Base-by-base conservation (phyloP, 2,329 filamentous ascomycete species). In the Penicillium sp. region DNA sequence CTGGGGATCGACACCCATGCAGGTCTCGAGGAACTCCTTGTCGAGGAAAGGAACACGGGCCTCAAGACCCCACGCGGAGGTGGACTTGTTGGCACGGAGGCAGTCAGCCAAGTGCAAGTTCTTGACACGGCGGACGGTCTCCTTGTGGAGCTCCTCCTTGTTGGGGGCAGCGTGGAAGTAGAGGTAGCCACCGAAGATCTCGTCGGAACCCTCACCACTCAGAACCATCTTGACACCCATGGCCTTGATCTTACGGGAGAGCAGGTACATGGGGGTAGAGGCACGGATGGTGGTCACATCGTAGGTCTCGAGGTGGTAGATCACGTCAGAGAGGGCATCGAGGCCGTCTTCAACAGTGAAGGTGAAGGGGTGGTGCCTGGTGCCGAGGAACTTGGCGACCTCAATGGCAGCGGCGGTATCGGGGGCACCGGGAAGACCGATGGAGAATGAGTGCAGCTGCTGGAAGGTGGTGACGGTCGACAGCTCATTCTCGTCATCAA, bases 181-280 rank as follows among this genome's bases (percentile, higher is more conserved):
- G 21, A 99, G 86, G 78, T 99, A 99, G 52, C 94, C 94, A 62
- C 94, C 94, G 68, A 97, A 97, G 74, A 97, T 97, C 80, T 99
- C 94, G 76, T 99, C 94, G 70, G 90, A 94, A 49, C 94, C 94
- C 79, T 99, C 94, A 60, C 94, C 94, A 70, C 90, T 95, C 61
- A 99, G 84, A 56, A 99, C 94, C 94, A 99, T 99, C 86, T 99
- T 99, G 72, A 99, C 90, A 63, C 94, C 94, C 87, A 97, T 93
- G 36, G 92, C 94, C 84, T 99, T 99, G 83, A 99, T 99, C 83
- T 99, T 99, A 75, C 95, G 88, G 60, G 91, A 94, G 47, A 99
- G 84, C 62, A 99, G 82, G 80, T 97, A 99, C 94, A 99, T 99
- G 65, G 94, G 94, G 11, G 94, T 99, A 11, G 93, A 97, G 54